Evolutionary conservation across 352 stramenopile genomes (phyloP).

Genomic region (Pythium aphanidermatum): DNA sequence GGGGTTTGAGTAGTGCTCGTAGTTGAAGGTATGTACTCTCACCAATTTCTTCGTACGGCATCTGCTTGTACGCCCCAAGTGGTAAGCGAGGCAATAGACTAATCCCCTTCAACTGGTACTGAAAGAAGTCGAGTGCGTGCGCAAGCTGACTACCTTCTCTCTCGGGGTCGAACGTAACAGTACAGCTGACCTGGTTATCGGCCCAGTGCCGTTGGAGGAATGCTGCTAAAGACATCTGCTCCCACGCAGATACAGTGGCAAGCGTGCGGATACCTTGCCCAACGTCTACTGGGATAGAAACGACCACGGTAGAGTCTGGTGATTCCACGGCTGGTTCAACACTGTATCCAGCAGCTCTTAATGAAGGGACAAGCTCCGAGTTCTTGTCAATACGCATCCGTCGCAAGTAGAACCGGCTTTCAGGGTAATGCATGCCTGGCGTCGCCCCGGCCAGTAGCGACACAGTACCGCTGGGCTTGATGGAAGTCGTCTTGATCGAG

Average conservation of each 20-base stretch:
- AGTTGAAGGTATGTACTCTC: constrained; percentile 55
- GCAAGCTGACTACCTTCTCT: constrained; percentile 74
- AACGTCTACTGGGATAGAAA: constrained; percentile 88
- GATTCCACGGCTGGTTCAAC: constrained; percentile 72
- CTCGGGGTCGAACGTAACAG: constrained; percentile 90
- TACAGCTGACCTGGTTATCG: constrained; percentile 94
- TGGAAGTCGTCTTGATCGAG: constrained; percentile 92
- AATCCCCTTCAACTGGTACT: constrained; percentile 94
- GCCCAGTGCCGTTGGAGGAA: constrained; percentile 93
- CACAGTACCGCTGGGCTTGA: constrained; percentile 89
- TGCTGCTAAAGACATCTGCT: constrained; percentile 88
- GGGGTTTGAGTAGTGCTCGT: constrained; percentile 29
- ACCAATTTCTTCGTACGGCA: constrained; percentile 90
- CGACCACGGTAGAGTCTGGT: constrained; percentile 73
- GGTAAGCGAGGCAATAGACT: constrained; percentile 81
- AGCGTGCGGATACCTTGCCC: constrained; percentile 83
- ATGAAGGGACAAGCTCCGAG: constrained; percentile 70
- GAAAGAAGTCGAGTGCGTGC: constrained; percentile 86
- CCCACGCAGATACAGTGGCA: constrained; percentile 86
- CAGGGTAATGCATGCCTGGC: constrained; percentile 91
- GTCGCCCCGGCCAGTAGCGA: constrained; percentile 90
- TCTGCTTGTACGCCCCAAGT: constrained; percentile 84
- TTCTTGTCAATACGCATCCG: constrained; percentile 82
- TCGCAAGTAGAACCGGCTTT: constrained; percentile 91
- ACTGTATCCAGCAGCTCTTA: constrained; percentile 67